These are phyloP conservation scores for Blechomonas ayalai DNA, from an alignment of 208 protist species.

Conservation along the genomic window DNA sequence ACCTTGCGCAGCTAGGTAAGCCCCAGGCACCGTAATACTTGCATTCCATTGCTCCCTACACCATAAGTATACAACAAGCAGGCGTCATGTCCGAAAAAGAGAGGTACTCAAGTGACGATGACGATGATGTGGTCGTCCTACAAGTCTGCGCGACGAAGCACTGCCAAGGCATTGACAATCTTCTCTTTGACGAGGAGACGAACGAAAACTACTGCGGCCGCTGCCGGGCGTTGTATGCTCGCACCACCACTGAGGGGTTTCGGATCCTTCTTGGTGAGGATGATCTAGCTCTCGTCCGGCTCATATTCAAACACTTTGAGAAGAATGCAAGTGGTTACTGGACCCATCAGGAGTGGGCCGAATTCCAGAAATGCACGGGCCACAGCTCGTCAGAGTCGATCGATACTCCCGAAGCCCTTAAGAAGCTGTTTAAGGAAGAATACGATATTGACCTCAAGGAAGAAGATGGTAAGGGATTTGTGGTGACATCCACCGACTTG, in stretches of 20 bases:
- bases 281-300: slow-evolving; percentile 35
- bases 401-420: slow-evolving; percentile 21
- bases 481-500: slow-evolving; percentile 35
- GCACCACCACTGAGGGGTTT: slow-evolving; percentile 59
- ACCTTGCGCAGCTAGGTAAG: no score
- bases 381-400: slow-evolving; percentile 25
- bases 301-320: slow-evolving; percentile 68
- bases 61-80: not conserved
- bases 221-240: slow-evolving; percentile 55
- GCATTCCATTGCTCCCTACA: no score
- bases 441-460: slow-evolving; percentile 43
- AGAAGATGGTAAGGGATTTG: slow-evolving; percentile 18
- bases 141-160: slow-evolving; percentile 62
- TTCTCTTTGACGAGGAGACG: slow-evolving; percentile 68
- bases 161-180: slow-evolving; percentile 67
- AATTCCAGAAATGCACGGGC: slow-evolving; percentile 37
- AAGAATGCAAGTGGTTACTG: slow-evolving; percentile 36
- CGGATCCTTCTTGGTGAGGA: slow-evolving; percentile 51
- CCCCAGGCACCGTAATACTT: no score
- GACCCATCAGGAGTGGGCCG: slow-evolving; percentile 54
- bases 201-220: slow-evolving; percentile 64
- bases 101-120: slow-evolving; percentile 29
- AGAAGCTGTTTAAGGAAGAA: slow-evolving; percentile 62
- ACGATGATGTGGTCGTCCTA: slow-evolving; percentile 76
- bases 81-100: slow-evolving; percentile 12